Evolutionary conservation across 257 asterid genomes (phyloP).

Genomic region (Solanum clarkiae): DNA sequence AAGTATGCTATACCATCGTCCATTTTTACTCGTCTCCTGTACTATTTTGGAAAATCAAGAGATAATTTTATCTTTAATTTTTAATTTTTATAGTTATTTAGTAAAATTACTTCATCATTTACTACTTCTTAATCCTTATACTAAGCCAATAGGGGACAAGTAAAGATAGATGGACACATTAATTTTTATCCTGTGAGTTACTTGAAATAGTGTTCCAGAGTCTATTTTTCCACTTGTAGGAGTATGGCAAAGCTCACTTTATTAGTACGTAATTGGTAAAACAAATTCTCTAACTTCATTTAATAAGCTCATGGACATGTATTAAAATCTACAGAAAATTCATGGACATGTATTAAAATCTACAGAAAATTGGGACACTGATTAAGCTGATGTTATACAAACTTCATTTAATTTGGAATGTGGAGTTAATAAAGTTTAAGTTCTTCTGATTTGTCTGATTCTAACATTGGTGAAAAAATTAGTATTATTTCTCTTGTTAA

Average conservation of each 20-base stretch:
- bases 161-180: no score
- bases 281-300: background rate
- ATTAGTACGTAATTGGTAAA: background rate
- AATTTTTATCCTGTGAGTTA: background rate
- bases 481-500: slow-evolving; percentile 3
- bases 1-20: background rate
- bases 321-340: background rate
- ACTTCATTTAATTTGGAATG: background rate
- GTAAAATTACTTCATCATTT: no score
- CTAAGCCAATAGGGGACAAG: no score
- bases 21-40: no score
- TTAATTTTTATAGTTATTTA: no score
- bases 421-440: background rate
- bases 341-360: background rate
- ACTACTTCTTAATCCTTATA: no score
- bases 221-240: background rate
- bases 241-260: background rate
- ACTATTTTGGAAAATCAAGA: no score
- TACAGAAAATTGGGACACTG: background rate
- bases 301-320: background rate
- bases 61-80: no score
- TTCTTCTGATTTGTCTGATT: slow-evolving; percentile 8
- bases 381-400: background rate
- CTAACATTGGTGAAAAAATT: background rate
- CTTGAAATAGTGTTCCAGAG: background rate